Base-by-base conservation (phyloP, 805 yeast genomes). In the Hemisphaericaspora nanyangensis region DNA sequence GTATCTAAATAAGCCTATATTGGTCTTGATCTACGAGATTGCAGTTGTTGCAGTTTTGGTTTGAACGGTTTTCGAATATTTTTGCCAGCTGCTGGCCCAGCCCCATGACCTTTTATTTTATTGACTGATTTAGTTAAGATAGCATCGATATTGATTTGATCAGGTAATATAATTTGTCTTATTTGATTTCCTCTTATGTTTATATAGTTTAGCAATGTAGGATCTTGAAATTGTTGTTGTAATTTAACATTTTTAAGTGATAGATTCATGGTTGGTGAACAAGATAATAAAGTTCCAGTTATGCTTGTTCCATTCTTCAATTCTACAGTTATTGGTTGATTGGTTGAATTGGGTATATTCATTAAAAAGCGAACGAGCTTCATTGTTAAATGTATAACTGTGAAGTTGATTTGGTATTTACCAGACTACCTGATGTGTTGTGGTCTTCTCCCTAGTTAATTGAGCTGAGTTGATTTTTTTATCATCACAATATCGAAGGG, bases 201-300 rank as follows among this genome's bases (percentile, higher is more conserved):
- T 52, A 90, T 82, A 58, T 76, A 85, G 50, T 87, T 95, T 48
- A 89, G 65, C 10, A 75, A 61, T 29, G 79, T 73, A 0, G 95
- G 84, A 39, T 79, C 85, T 40, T 85, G 79, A 55, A 80, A 74
- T 39, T 75, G 77, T 31, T 85, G 73, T 2, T 90, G 80, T 75
- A 91, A 79, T 50, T 82, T 85, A 34, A 86, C 91, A 47, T 84
- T 85, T 51, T 84, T 80, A 45, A 90, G 61, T 4, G 87, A 79
- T 32, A 90, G 80, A 61, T 90, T 90, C 98, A 90, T 90, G 46
- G 85, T 76, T 19, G 96, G 96, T 3, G 95, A 73, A 29, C 93
- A 95, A 6, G 89, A 78, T 29, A 84, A 78, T 18, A 91, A 68
- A 11, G 90, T 85, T 0, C 98, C 98, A 51, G 85, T 77, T 5